Conservation (phyloP, 371 early-diverging fungal genomes). For the Actinomortierella wolfii region DNA sequence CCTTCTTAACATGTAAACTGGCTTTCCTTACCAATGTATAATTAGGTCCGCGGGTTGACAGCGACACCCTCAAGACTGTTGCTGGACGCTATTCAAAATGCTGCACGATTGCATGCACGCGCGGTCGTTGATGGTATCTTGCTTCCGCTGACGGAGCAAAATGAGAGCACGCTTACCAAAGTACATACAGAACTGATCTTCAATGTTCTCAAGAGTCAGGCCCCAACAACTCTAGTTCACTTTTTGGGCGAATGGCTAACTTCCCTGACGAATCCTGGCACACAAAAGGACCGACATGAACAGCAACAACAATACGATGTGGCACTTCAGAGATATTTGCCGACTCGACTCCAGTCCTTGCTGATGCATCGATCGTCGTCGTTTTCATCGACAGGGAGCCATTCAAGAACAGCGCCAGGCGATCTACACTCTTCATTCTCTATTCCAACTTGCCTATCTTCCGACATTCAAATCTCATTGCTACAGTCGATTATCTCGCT, state of each 20-base stretch:
- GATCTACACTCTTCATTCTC: too few relatives aligned
- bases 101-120: conserved; percentile 23
- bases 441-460: too few relatives aligned
- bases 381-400: too few relatives aligned
- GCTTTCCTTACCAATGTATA: background rate
- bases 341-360: too few relatives aligned
- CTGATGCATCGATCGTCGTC: too few relatives aligned
- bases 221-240: conserved; percentile 17
- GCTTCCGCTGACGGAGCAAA: conserved; percentile 10
- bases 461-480: too few relatives aligned
- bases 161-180: conserved; percentile 9
- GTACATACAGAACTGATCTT: conserved; percentile 21
- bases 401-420: too few relatives aligned
- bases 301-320: background rate
- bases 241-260: conserved; percentile 19
- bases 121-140: conserved; percentile 29
- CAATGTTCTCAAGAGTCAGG: conserved; percentile 28
- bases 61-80: conserved; percentile 32
- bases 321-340: too few relatives aligned
- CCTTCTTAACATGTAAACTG: background rate
- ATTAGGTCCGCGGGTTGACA: conserved; percentile 12
- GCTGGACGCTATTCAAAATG: conserved; percentile 20
- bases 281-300: background rate
- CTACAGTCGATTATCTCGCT: too few relatives aligned
- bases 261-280: background rate